Evolutionary conservation across 1,284 basidiomycete genomes (phyloP), one percentile per base, ranked within the genome.

Genomic region (Ceratobasidium sp.): DNA sequence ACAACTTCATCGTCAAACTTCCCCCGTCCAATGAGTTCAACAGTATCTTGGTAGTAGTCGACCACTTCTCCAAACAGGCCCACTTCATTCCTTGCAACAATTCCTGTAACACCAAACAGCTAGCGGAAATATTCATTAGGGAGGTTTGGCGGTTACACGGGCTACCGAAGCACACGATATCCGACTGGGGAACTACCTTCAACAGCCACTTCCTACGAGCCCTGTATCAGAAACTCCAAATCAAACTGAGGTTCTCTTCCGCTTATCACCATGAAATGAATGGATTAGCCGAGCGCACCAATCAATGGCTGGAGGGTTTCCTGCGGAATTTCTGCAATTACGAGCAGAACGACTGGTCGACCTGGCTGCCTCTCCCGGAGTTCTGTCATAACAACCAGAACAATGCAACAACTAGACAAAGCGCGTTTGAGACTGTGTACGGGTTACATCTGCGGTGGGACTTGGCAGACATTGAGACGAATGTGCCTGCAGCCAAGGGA

Each of bases 231-330:
- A 17, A 79, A 81, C 51, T 78, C 84, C 14, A 82, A 82, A 74
- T 75, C 72, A 47, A 77, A 81, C 14, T 78, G 82, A 75, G 82
- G 83, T 22, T 67, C 82, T 36, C 81, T 81, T 0, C 36, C 51
- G 0, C 66, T 79, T 47, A 76, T 84, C 54, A 80, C 80, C 45
- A 81, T 79, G 14, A 80, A 84, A 60, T 83, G 0, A 83, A 88
- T 73, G 85, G 86, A 0, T 83, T 86, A 62, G 84, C 84, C 0
- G 83, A 88, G 78, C 67, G 80, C 0, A 76, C 82, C 14, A 87
- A 87, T 75, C 85, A 86, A 75, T 80, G 77, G 0, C 75, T 88
- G 1, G 84, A 87, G 50, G 84, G 85, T 71, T 78, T 77, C 22
- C 73, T 87, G 4, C 74, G 79, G 1, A 29, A 44, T 59, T 80